Base-by-base conservation (phyloP, 352 stramenopile genomes). In the Phytophthora foliorum region DNA sequence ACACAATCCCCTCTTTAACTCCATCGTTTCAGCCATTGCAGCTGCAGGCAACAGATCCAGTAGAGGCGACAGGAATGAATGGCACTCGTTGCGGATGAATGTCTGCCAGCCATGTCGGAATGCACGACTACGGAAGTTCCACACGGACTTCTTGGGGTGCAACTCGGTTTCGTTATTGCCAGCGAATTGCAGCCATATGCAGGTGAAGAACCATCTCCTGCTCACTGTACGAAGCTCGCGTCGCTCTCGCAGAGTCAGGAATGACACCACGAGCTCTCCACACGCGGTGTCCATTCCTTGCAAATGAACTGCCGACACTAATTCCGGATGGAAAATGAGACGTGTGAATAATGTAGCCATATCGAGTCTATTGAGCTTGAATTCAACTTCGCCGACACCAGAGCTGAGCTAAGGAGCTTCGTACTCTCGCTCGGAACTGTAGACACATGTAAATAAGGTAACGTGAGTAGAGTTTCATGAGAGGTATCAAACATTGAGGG, bases 61-160 rank as follows among this genome's bases (percentile, higher is more conserved):
- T 7, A 91, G 14, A 5, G 58, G 41, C n/a, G 78, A 63, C 22
- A 89, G 54, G 46, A 91, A 75, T 32, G 68, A 60, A 19, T 72
- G 57, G 19, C 69, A 76, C 42, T 81, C 42, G 22, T 38, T 46
- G 27, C 80, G 80, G 41, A 91, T 71, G 54, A 88, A 91, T 22
- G 80, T 77, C 49, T 76, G 74, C 84, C 84, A 92, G 9, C 52
- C 31, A 44, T 90, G 81, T 32, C 79, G 78, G 42, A 90, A 92
- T 36, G 73, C 75, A 4, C 79, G 78, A 65, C 78, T 86, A 21
- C 64, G 42, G 6, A 86, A 54, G 54, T 88, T 89, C 72, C 82
- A 84, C 45, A 75, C 58, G 13, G 80, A 89, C 52, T 90, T 90
- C 46, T 54, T 67, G 11, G 72, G 74, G 34, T 87, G 76, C 32